These are phyloP conservation scores for Rhizopus delemar DNA, from an alignment of 371 early-diverging fungal genomes.

Conservation along the genomic window DNA sequence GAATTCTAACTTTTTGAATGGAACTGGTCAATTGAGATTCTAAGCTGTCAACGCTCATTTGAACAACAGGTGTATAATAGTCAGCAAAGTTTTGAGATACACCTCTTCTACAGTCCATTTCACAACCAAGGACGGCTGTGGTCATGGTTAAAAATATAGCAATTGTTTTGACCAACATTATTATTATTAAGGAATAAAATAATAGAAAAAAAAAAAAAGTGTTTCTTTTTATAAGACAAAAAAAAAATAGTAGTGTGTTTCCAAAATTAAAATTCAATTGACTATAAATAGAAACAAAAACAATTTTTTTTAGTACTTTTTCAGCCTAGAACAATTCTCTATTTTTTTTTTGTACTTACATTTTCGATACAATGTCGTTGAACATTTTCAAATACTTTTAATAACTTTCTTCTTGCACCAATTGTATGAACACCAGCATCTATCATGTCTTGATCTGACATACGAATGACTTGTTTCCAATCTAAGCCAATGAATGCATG, in stretches of 20 bases:
- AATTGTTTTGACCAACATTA: conserved; percentile 14
- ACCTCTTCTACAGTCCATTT: conserved; percentile 58
- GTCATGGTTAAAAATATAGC: conserved; percentile 10
- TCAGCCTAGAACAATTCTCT: too few species aligned
- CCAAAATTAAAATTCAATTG: conserved; percentile 7
- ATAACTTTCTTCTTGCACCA: conserved; percentile 92
- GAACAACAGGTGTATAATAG: conserved; percentile 45
- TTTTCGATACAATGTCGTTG: conserved; percentile 39
- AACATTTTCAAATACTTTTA: conserved; percentile 94
- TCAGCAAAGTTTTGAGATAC: conserved; percentile 55
- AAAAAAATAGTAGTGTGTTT: background rate
- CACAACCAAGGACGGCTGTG: conserved; percentile 48
- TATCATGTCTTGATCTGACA: conserved; percentile 82
- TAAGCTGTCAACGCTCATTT: conserved; percentile 32
- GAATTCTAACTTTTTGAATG: conserved; percentile 28
- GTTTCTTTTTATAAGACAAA: background rate
- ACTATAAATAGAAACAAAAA: conserved; percentile 7
- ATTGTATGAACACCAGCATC: conserved; percentile 88
- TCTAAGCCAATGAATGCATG: conserved; percentile 81
- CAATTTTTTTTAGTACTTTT: background rate
- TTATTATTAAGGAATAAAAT: conserved; percentile 4
- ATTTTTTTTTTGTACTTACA: background rate
- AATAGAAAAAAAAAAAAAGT: conserved; percentile 8
- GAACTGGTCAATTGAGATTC: conserved; percentile 33
- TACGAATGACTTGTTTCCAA: conserved; percentile 84